Conservation (phyloP, 768 basidiomycete species). For the Tylopilus sp. region DNA sequence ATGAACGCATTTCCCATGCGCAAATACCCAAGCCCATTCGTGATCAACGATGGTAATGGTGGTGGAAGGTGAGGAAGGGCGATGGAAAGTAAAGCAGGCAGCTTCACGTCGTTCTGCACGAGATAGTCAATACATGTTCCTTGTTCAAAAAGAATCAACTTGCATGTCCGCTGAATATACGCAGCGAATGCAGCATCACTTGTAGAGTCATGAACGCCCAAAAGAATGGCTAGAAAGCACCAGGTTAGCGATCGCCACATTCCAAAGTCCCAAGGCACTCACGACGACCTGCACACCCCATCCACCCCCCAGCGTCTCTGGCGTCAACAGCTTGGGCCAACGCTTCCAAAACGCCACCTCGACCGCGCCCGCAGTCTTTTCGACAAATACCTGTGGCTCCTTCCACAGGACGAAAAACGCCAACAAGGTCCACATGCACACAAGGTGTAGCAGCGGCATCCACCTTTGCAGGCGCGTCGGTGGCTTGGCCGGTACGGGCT, state of each 20-base stretch:
- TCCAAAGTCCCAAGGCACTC: conserved; percentile 17
- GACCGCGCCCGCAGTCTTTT: conserved; percentile 33
- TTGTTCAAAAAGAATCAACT: conserved; percentile 22
- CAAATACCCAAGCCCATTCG: conserved; percentile 62
- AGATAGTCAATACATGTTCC: conserved; percentile 1
- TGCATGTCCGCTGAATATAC: conserved; percentile 69
- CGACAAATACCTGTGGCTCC: conserved; percentile 53
- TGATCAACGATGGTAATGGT: conserved; percentile 58
- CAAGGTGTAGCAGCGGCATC: conserved; percentile 62
- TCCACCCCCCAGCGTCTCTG: conserved; percentile 33
- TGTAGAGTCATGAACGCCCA: conserved; percentile 78
- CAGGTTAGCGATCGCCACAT: conserved; percentile 3
- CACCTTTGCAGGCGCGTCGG: conserved; percentile 55
- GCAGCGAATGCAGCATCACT: conserved; percentile 65
- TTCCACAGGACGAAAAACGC: conserved; percentile 64
- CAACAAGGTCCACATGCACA: conserved; percentile 61
- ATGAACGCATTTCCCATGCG: conserved; percentile 64
- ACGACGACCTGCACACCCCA: conserved; percentile 60
- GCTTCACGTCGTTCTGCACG: conserved; percentile 53
- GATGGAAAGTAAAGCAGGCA: conserved; percentile 56
- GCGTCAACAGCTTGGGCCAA: conserved; percentile 56
- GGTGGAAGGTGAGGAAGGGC: conserved; percentile 65
- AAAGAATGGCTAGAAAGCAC: conserved; percentile 62
- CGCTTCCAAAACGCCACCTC: conserved; percentile 47
- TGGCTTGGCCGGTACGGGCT: conserved; percentile 23